Conservation (phyloP, 352 stramenopile species). For the Aphanomyces stellatus region DNA sequence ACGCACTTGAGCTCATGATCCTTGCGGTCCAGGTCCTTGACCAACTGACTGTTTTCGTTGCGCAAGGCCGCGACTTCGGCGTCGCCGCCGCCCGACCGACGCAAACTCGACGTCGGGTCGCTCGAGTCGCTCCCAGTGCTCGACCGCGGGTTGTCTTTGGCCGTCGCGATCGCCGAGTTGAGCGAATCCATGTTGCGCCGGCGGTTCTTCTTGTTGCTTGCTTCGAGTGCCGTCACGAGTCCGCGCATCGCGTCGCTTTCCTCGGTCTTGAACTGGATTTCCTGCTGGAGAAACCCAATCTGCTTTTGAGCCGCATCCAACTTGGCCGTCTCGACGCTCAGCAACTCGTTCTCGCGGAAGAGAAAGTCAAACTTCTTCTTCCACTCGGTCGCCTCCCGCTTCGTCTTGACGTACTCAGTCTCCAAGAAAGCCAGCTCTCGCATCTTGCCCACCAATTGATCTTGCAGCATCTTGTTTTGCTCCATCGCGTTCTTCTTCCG, state of each 20-base stretch:
- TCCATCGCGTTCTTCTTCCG: slow-evolving; percentile 28
- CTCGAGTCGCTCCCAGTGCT: background rate
- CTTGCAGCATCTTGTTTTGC: slow-evolving; percentile 63
- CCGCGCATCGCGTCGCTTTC: slow-evolving; percentile 61
- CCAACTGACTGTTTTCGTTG: slow-evolving; percentile 43
- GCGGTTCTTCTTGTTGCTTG: slow-evolving; percentile 75
- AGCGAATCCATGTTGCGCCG: slow-evolving; percentile 42
- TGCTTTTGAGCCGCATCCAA: slow-evolving; percentile 77
- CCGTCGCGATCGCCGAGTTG: slow-evolving; percentile 7
- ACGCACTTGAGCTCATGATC: slow-evolving; percentile 39
- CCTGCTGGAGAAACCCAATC: slow-evolving; percentile 72
- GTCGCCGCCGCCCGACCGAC: slow-evolving; percentile 19
- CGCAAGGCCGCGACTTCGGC: slow-evolving; percentile 5
- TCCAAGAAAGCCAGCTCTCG: slow-evolving; percentile 78
- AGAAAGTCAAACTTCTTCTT: slow-evolving; percentile 86
- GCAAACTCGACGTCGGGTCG: background rate
- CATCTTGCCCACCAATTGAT: slow-evolving; percentile 69
- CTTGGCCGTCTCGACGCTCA: slow-evolving; percentile 76
- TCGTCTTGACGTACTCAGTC: slow-evolving; percentile 62
- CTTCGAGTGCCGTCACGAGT: slow-evolving; percentile 64
- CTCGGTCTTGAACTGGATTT: slow-evolving; percentile 81
- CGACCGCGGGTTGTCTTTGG: background rate
- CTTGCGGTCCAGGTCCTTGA: slow-evolving; percentile 69
- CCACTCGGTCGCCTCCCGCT: slow-evolving; percentile 69
- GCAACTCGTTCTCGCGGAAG: slow-evolving; percentile 77